Evolutionary conservation across 352 stramenopile species (phyloP).

Genomic region (Globisporangium heterothallicum): DNA sequence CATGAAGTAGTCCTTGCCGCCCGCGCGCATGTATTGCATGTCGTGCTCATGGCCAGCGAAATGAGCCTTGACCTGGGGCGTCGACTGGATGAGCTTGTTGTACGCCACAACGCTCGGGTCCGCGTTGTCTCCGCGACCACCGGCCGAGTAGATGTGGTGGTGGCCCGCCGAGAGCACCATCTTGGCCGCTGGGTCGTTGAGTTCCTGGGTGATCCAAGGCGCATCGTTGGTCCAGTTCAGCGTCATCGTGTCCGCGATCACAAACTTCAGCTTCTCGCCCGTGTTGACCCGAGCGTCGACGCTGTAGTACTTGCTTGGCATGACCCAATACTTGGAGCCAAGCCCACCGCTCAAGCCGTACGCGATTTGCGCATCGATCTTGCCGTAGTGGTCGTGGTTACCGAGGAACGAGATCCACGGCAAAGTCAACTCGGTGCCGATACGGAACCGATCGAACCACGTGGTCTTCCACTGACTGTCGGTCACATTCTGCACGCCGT

Average conservation of each 20-base stretch:
- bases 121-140: constrained; percentile 12
- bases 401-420: constrained; percentile 34
- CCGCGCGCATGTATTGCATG: constrained; percentile 10
- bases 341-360: constrained; percentile 12
- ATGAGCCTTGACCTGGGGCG: constrained; percentile 8
- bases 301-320: constrained; percentile 32
- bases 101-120: constrained; percentile 6
- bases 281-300: constrained; percentile 18
- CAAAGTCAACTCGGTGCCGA: constrained; percentile 26
- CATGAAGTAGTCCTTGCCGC: constrained; percentile 12
- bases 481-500: constrained; percentile 21
- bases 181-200: constrained; percentile 17
- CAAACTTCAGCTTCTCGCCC: constrained; percentile 24
- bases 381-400: constrained; percentile 41
- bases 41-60: constrained; percentile 11
- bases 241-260: constrained; percentile 26
- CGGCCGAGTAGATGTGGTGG: constrained; percentile 13
- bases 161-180: constrained; percentile 13
- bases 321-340: constrained; percentile 31
- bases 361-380: constrained; percentile 27
- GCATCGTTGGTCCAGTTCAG: constrained; percentile 20
- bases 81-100: constrained; percentile 9
- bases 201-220: constrained; percentile 19
- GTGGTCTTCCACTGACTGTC: constrained; percentile 24
- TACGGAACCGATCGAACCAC: constrained; percentile 30